These are phyloP conservation scores for Cetraspora pellucida DNA, from an alignment of 192 early-diverging fungal species.

Conservation along the genomic window DNA sequence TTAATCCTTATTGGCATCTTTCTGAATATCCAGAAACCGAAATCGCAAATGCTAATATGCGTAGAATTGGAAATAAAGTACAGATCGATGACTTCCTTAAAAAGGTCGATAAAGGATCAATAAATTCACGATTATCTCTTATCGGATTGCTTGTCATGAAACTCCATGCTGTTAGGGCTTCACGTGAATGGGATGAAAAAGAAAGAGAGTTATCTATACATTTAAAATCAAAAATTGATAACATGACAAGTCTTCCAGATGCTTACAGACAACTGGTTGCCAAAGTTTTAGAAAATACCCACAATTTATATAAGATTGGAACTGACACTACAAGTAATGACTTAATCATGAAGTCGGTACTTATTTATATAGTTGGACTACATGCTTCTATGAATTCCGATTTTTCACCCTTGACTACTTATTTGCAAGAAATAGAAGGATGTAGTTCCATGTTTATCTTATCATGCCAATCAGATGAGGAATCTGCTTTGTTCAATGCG, in stretches of 20 bases:
- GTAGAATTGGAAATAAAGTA: not conserved
- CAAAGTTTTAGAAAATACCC: not conserved
- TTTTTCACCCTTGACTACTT: constrained; percentile 13
- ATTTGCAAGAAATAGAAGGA: not conserved
- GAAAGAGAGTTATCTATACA: constrained; percentile 8
- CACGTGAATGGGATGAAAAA: constrained; percentile 11
- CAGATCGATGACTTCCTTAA: constrained; percentile 16
- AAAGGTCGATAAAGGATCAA: not conserved
- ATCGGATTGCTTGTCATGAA: constrained; percentile 20
- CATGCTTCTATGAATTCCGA: constrained; percentile 11
- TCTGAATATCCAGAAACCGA: not conserved
- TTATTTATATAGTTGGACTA: constrained; percentile 17
- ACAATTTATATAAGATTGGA: not conserved
- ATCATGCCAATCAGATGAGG: not conserved
- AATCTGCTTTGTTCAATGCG: not conserved
- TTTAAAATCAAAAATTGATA: constrained; percentile 7
- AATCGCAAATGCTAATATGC: not conserved
- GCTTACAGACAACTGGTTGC: constrained; percentile 3
- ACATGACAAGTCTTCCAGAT: not conserved
- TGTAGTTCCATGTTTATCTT: constrained; percentile 3
- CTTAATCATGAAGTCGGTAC: constrained; percentile 26
- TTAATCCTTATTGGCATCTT: constrained; percentile 26
- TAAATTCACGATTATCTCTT: not conserved
- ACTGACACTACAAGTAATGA: not conserved
- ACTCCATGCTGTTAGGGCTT: constrained; percentile 16